Base-by-base conservation (phyloP, 2,329 filamentous ascomycete species). In the Colletotrichum caudatum region DNA sequence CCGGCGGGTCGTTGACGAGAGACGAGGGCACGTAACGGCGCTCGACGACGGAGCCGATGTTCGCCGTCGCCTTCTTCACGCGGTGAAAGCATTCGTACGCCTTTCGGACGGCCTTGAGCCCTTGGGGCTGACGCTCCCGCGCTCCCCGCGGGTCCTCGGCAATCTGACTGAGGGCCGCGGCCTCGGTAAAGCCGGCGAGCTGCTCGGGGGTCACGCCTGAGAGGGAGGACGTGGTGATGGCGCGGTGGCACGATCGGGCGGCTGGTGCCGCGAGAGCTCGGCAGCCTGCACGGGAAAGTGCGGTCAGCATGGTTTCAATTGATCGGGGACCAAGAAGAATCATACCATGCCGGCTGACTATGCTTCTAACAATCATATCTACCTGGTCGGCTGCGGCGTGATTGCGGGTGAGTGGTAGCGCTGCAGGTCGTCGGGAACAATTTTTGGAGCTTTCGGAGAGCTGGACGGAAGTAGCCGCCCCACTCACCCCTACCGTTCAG, bases 1-100 rank as follows among this genome's bases (percentile, higher is more conserved):
- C 83, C 1, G 94, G 94, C 4, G 96, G 95, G 78, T 94, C 87
- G 70, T 83, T 85, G 74, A 95, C 84, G 66, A 97, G 84, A 66
- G 89, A 84, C 75, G 88, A 85, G 4, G 93, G 92, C 72, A 88
- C 81, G 82, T 95, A 95, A 71, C 88, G 85, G 53, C 84, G 83
- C 67, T 84, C 79, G 11, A 89, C 80, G 1, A 76, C 41, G 9
- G 87, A 84, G 9, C 89, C 89, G 2, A 90, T 44, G 64, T 33
- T 16, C 46, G 46, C 7, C 33, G 66, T 66, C 26, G 59, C 50
- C 46, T 68, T 73, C 59, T 73, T 68, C 37, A 48, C 51, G 29
- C 62, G 66, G 57, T 57, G 60, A 53, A 63, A 63, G 16, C 12
- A 35, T 41, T 62, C 51, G 48, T 60, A 39, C 20, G 29, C 66